A percentile compares a stretch with the other conserved stretches of the same genome.
These are phyloP conservation scores for Fusarium torreyae DNA, from an alignment of 2,329 filamentous ascomycete species.

Conservation along the genomic window DNA sequence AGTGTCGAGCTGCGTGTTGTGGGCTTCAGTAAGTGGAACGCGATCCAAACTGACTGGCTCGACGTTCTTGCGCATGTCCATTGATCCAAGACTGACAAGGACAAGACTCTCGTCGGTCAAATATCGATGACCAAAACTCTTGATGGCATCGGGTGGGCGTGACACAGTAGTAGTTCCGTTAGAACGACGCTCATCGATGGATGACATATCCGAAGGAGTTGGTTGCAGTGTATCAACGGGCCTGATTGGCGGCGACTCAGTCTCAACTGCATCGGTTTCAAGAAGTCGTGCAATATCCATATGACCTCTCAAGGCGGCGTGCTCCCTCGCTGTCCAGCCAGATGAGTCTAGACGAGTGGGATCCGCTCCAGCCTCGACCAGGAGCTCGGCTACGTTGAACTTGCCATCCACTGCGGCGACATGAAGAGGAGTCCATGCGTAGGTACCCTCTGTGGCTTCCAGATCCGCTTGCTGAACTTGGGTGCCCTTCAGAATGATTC, in stretches of 20 bases:
- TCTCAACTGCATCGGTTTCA: constrained; percentile 63
- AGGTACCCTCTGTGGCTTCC: constrained; percentile 85
- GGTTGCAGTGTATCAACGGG: constrained; percentile 44
- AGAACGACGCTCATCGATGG: constrained; percentile 73
- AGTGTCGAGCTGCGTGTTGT: constrained; percentile 94
- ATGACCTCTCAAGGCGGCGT: constrained; percentile 91
- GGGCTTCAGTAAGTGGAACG: constrained; percentile 88
- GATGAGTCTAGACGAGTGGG: constrained; percentile 83
- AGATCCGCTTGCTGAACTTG: constrained; percentile 80
- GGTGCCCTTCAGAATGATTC: constrained; percentile 80
- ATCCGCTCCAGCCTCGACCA: constrained; percentile 85
- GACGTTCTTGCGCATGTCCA: constrained; percentile 89
- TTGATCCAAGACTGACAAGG: constrained; percentile 91
- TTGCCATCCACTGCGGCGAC: constrained; percentile 93
- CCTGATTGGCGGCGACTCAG: constrained; percentile 43
- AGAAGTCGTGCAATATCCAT: constrained; percentile 83
- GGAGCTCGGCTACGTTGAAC: constrained; percentile 78
- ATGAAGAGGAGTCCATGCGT: constrained; percentile 95
- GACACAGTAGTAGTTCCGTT: constrained; percentile 63
- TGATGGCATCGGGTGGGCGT: constrained; percentile 81
- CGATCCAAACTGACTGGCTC: constrained; percentile 89
- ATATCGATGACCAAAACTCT: constrained; percentile 96
- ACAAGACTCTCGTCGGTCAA: constrained; percentile 90
- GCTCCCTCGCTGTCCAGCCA: constrained; percentile 94
- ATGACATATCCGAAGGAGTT: constrained; percentile 65